These are phyloP conservation scores for Septoria linicola DNA, from an alignment of 2,329 filamentous ascomycete species.

Conservation along the genomic window DNA sequence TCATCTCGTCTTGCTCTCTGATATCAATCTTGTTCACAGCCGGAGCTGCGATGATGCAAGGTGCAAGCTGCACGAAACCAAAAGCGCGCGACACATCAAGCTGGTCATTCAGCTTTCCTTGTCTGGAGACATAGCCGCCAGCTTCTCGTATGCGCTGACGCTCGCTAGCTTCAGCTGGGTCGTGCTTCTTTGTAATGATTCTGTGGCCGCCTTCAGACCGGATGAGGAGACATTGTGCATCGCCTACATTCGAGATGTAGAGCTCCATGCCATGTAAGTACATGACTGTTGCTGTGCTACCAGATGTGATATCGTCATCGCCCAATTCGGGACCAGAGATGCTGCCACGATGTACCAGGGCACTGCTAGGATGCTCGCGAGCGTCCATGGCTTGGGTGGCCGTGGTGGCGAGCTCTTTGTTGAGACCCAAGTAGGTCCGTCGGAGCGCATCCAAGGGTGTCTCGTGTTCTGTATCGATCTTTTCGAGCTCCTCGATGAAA, in stretches of 20 bases:
- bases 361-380: constrained; percentile 52
- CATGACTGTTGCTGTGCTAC: constrained; percentile 86
- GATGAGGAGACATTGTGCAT: constrained; percentile 93
- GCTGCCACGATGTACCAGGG: constrained; percentile 66
- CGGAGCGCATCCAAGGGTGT: constrained; percentile 79
- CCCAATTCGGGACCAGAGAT: constrained; percentile 73
- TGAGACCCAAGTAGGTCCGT: constrained; percentile 81
- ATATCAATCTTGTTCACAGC: constrained; percentile 76
- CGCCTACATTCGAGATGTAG: constrained; percentile 91
- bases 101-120: constrained; percentile 87
- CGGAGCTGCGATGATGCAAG: constrained; percentile 87
- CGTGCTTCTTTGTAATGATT: constrained; percentile 85
- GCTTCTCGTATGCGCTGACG: constrained; percentile 88
- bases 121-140: constrained; percentile 91
- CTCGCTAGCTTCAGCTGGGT: constrained; percentile 82
- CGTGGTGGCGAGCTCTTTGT: constrained; percentile 88
- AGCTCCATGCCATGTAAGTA: constrained; percentile 88
- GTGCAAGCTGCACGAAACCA: constrained; percentile 89
- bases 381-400: constrained; percentile 80
- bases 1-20: constrained; percentile 87
- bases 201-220: constrained; percentile 81
- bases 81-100: constrained; percentile 93
- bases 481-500: constrained; percentile 78
- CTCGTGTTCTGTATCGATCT: constrained; percentile 60
- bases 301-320: constrained; percentile 85